These are phyloP conservation scores for Aspergillus terreus DNA, from an alignment of 2,329 filamentous ascomycete genomes.

Conservation along the genomic window DNA sequence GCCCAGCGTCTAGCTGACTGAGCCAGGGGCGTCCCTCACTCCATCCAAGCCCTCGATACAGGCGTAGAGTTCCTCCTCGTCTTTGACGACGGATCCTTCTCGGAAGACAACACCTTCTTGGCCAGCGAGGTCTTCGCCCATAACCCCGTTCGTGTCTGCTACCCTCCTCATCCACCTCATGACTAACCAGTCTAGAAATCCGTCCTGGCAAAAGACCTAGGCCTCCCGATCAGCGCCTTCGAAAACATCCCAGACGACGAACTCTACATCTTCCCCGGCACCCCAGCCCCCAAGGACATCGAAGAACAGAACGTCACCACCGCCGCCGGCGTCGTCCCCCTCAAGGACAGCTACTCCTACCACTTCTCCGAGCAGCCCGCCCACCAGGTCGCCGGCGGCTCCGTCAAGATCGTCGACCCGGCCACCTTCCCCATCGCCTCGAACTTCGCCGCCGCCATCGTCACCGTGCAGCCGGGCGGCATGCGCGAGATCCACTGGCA, in stretches of 20 bases:
- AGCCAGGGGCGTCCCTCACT: constrained; percentile 64
- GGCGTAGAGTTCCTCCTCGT: constrained; percentile 64
- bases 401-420: constrained; percentile 72
- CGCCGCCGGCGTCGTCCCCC: constrained; percentile 63
- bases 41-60: constrained; percentile 68
- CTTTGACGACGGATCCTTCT: constrained; percentile 59
- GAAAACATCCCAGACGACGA: constrained; percentile 61
- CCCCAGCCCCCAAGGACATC: constrained; percentile 59
- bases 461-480: constrained; percentile 67
- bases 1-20: not conserved
- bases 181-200: constrained; percentile 28
- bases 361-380: constrained; percentile 68
- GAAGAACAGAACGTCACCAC: constrained; percentile 59
- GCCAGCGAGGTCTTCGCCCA: constrained; percentile 59
- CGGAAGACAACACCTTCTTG: constrained; percentile 71
- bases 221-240: constrained; percentile 50
- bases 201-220: constrained; percentile 55
- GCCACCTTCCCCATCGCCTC: constrained; percentile 70
- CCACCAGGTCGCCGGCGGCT: constrained; percentile 62
- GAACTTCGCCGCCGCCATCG: constrained; percentile 68
- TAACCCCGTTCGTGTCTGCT: constrained; percentile 24
- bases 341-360: constrained; percentile 64
- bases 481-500: constrained; percentile 83
- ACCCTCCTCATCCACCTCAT: not conserved
- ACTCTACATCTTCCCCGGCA: constrained; percentile 75